Base-by-base conservation (phyloP, 257 asterid species). In the Ligustrum vulgare region DNA sequence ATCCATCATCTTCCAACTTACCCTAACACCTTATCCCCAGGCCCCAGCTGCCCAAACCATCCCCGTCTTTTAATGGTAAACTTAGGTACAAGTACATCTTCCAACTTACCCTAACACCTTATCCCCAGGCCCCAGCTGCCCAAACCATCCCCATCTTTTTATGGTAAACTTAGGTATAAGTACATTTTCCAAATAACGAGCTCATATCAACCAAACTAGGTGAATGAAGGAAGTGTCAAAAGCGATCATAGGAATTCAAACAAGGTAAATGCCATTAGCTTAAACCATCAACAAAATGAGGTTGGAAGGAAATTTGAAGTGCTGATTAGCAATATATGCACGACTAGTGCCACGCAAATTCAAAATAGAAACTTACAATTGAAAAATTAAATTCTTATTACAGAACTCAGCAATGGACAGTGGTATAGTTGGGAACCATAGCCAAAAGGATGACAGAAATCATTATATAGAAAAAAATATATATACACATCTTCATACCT, bases 401-500 rank as follows among this genome's bases (percentile, higher is more conserved):
- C 37, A 2, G 5, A 5, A 34, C 37, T 34, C 37, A 34, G 5
- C 5, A 34, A 34, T 34, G 37, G 5, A 0, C 31, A 28, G 31
- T 34, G 37, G 6, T 34, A 34, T 34, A 34, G 6, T 34, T 34
- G 37, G 37, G 37, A 34, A 34, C 5, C 6, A 34, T 34, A 34
- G 37, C 37, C 37, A 34, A 34, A 16, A 54, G 13, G 65, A 63
- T 63, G 70, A 67, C 25, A 60, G 54, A 72, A 33, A 37, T 18
- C 34, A 58, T 45, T 45, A 45, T 45, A 13, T 4, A 45, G 54
- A 12, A 15, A 45, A 45, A 43, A 45, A 32, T 16, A 65, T 12
- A 51, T 47, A 25, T 16, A 20, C 64, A 32, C n/a, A 41, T 31
- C 12, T 71, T 32, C 47, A 41, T 83, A 92, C 96, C 93, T 90